Evolutionary conservation across 179 eudicot species (phyloP).

Genomic region (Beta macrorhiza): DNA sequence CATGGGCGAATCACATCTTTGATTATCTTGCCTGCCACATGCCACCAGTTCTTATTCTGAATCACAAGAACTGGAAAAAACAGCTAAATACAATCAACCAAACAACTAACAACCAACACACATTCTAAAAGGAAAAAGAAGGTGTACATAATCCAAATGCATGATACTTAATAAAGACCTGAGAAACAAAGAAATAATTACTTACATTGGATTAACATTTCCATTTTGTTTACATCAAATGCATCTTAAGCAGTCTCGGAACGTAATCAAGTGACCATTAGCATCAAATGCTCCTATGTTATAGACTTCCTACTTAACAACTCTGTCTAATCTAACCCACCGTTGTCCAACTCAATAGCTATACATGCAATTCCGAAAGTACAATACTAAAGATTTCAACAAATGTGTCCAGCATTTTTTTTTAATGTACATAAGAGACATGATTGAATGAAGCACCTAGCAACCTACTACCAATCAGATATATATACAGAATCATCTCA

Average conservation of each 20-base stretch:
- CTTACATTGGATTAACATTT: not conserved
- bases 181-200: not conserved
- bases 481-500: slow-evolving; percentile 28
- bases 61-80: not conserved
- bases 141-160: not conserved
- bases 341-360: slow-evolving; percentile 31
- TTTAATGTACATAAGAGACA: slow-evolving; percentile 24
- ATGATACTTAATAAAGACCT: not conserved
- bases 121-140: too few species aligned
- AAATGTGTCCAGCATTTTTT: not conserved
- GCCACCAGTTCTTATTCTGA: not conserved
- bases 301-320: slow-evolving; percentile 16
- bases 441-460: not conserved
- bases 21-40: slow-evolving; percentile 14
- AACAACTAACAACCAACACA: not conserved
- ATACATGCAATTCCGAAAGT: slow-evolving; percentile 31
- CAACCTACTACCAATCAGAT: slow-evolving; percentile 1
- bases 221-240: not conserved
- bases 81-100: not conserved
- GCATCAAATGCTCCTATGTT: slow-evolving; percentile 8
- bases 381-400: slow-evolving; percentile 22
- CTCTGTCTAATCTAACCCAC: slow-evolving; percentile 24
- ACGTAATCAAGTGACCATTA: not conserved
- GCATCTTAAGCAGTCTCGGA: slow-evolving; percentile 1
- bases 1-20: slow-evolving; percentile 6